Conservation (phyloP, 139 green algal species). For the Chlamydomonas schloesseri region DNA sequence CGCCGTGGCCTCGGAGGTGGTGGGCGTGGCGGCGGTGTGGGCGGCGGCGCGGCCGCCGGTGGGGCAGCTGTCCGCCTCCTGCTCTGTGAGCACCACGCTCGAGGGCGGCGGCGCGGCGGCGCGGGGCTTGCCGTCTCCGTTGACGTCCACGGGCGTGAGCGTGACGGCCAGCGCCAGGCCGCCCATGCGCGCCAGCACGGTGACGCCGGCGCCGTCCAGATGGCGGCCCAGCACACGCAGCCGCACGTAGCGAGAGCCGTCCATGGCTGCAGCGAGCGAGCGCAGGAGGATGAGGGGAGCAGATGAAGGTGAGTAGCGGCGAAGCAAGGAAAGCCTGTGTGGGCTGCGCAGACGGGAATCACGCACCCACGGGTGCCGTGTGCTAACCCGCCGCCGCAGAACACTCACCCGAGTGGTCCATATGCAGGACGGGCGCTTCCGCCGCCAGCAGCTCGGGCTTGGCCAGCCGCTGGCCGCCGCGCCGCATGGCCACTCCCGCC, state of each 20-base stretch:
- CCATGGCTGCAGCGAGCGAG: not conserved
- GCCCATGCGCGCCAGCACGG: slow-evolving; percentile 30
- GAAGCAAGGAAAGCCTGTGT: not conserved
- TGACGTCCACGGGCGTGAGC: not conserved
- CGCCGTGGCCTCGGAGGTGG: not conserved
- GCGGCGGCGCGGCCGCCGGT: not conserved
- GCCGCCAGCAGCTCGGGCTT: slow-evolving; percentile 19
- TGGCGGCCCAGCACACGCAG: slow-evolving; percentile 18
- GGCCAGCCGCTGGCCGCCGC: not conserved
- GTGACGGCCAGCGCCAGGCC: slow-evolving; percentile 11
- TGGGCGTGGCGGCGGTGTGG: not conserved
- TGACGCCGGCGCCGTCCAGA: slow-evolving; percentile 9
- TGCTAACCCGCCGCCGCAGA: too few species aligned
- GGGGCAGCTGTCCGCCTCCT: too few species aligned
- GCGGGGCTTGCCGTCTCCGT: not conserved
- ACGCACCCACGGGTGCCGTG: too few species aligned
- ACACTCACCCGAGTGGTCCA: not conserved
- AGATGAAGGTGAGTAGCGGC: not conserved
- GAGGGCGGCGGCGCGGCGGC: not conserved
- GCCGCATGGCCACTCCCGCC: slow-evolving; percentile 4
- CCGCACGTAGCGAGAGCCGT: not conserved
- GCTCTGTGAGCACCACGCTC: too few species aligned
- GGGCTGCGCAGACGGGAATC: too few species aligned
- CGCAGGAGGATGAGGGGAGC: too few species aligned
- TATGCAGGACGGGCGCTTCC: not conserved